Conservation (phyloP, 352 stramenopile species). For the Phytophthora tubulina region DNA sequence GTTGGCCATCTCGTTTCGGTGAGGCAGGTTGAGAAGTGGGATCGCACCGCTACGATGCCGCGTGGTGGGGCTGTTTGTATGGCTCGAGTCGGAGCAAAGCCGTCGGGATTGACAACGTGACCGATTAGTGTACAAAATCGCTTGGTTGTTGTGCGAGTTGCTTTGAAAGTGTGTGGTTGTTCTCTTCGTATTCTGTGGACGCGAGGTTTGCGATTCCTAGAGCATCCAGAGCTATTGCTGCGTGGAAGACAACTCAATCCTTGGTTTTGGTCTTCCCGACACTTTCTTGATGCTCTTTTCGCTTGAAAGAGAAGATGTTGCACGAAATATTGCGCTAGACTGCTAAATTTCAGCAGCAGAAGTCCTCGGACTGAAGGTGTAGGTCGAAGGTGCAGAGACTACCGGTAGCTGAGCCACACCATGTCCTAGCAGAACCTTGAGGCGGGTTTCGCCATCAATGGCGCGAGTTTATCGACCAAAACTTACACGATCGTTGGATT, state of each 20-base stretch:
- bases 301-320: too few relatives aligned
- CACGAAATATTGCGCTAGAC: too few relatives aligned
- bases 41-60: slow-evolving; percentile 8
- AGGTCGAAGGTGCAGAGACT: too few relatives aligned
- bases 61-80: not conserved
- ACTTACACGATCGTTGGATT: too few relatives aligned
- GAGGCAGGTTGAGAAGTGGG: slow-evolving; percentile 26
- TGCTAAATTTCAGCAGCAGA: too few relatives aligned
- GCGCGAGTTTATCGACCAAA: too few relatives aligned
- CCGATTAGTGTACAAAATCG: slow-evolving; percentile 26
- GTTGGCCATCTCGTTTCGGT: slow-evolving; percentile 33
- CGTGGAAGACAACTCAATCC: not conserved
- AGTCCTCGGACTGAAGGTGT: too few relatives aligned
- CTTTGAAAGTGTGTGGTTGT: slow-evolving; percentile 12
- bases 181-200: slow-evolving; percentile 5
- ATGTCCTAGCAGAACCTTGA: too few relatives aligned
- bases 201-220: not conserved
- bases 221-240: not conserved
- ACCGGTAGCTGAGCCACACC: too few relatives aligned
- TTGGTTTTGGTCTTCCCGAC: not conserved
- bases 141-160: slow-evolving; percentile 10
- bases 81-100: slow-evolving; percentile 5
- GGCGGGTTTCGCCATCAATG: too few relatives aligned
- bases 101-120: slow-evolving; percentile 1
- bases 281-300: slow-evolving; percentile 2